Conservation (phyloP, 108 stramenopile genomes). For the Nitzschia sp. region DNA sequence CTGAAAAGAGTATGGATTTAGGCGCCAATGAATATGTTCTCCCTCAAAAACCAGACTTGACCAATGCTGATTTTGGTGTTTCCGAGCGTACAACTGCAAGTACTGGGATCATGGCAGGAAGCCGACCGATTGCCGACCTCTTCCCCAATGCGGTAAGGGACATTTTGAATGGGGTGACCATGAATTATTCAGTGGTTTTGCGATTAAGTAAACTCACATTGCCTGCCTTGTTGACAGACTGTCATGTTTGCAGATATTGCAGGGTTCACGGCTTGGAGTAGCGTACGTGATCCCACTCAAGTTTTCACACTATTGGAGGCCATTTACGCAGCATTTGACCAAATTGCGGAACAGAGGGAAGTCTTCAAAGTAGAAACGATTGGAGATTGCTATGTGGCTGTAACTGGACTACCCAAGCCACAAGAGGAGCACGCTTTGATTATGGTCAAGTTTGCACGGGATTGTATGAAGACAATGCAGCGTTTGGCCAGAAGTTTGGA, state of each 20-base stretch:
- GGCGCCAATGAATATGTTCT: slow-evolving; percentile 1
- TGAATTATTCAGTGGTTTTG: too few relatives aligned
- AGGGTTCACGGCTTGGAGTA: slow-evolving; percentile 21
- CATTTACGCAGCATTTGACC: slow-evolving; percentile 9
- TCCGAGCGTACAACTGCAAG: neutral
- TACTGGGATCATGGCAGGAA: neutral
- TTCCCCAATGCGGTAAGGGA: slow-evolving; percentile 6
- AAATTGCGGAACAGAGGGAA: slow-evolving; percentile 2
- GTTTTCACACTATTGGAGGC: slow-evolving; percentile 20
- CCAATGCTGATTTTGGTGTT: neutral
- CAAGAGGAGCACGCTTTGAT: slow-evolving; percentile 11
- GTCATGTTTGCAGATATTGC: slow-evolving; percentile 21
- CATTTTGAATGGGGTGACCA: too few relatives aligned
- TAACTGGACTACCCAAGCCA: slow-evolving; percentile 20
- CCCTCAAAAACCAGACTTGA: slow-evolving; percentile 9
- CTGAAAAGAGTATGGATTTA: neutral
- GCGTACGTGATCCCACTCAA: slow-evolving; percentile 13
- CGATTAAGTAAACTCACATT: too few relatives aligned
- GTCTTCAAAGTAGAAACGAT: slow-evolving; percentile 25
- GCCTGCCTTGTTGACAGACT: neutral
- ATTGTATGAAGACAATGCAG: slow-evolving; percentile 7
- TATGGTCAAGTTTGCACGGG: slow-evolving; percentile 23
- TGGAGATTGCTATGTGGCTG: slow-evolving; percentile 28
- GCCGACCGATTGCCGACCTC: slow-evolving; percentile 7
- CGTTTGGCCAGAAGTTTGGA: slow-evolving; percentile 12